phyloP scores from a whole-genome alignment of 2,329 filamentous ascomycete species.

The Hymenoscyphus scutula region DNA sequence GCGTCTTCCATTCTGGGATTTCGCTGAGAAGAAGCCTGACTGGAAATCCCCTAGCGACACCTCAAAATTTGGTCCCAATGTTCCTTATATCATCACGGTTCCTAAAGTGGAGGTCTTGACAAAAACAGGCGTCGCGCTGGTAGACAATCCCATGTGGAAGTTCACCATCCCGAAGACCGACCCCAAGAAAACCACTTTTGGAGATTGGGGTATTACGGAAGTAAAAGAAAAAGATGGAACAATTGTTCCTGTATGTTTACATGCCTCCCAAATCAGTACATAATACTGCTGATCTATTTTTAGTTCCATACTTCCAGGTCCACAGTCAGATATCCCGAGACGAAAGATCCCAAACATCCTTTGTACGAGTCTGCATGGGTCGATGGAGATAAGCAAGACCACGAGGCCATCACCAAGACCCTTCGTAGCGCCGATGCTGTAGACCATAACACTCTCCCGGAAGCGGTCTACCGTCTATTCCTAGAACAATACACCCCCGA shows the following conservation, averaged over 20 bases:
- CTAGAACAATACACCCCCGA: conserved; percentile 15
- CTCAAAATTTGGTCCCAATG: conserved; percentile 17
- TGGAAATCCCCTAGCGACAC: conserved; percentile 16
- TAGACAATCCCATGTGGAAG: conserved; percentile 22
- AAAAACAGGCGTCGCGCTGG: conserved; percentile 17
- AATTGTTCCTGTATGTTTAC: conserved; percentile 13
- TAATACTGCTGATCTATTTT: background rate
- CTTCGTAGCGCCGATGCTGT: conserved; percentile 12
- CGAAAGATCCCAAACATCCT: conserved; percentile 7
- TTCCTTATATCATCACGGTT: conserved; percentile 17
- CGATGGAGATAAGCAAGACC: conserved; percentile 16
- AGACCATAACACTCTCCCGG: conserved; percentile 18
- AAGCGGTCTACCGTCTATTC: conserved; percentile 20
- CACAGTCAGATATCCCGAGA: conserved; percentile 16
- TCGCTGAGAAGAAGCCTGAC: conserved; percentile 38
- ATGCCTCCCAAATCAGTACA: background rate
- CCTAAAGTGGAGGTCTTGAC: conserved; percentile 20
- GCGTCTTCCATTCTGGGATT: conserved; percentile 48
- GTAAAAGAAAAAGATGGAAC: background rate
- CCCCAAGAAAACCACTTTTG: conserved; percentile 14
- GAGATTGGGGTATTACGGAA: conserved; percentile 18
- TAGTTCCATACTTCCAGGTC: conserved; percentile 17
- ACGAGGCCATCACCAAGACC: conserved; percentile 13
- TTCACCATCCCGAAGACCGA: conserved; percentile 14
- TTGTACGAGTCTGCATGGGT: conserved; percentile 15